Evolutionary conservation across 768 basidiomycete genomes (phyloP).

Genomic region (Podaxis carcinomalis): DNA sequence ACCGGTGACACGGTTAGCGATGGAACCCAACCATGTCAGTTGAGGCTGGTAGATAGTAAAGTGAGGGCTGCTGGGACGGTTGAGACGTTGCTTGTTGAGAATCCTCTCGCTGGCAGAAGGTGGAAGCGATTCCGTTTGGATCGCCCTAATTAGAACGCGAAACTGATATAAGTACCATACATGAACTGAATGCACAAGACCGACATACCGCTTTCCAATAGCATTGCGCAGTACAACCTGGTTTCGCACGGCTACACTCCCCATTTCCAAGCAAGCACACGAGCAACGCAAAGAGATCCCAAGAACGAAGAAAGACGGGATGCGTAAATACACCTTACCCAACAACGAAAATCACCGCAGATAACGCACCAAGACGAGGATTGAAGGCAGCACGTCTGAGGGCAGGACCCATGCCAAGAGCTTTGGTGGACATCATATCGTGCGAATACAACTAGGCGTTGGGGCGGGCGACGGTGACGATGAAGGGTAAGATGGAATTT

Average conservation of each 20-base stretch:
- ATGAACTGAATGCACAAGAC: not conserved
- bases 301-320: not conserved
- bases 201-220: slow-evolving; percentile 38
- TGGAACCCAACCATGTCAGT: slow-evolving; percentile 85
- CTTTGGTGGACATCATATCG: slow-evolving; percentile 44
- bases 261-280: slow-evolving; percentile 13
- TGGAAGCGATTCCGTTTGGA: slow-evolving; percentile 65
- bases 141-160: slow-evolving; percentile 29
- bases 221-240: slow-evolving; percentile 34
- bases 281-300: not conserved
- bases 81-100: slow-evolving; percentile 83
- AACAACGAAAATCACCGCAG: slow-evolving; percentile 13
- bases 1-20: slow-evolving; percentile 86
- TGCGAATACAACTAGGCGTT: slow-evolving; percentile 1
- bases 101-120: slow-evolving; percentile 55
- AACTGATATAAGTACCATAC: not conserved
- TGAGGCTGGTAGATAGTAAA: slow-evolving; percentile 97
- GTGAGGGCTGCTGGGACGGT: slow-evolving; percentile 90
- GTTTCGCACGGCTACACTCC: slow-evolving; percentile 29
- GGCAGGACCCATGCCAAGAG: slow-evolving; percentile 53
- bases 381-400: slow-evolving; percentile 48
- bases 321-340: slow-evolving; percentile 13
- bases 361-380: slow-evolving; percentile 30
- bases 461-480: slow-evolving; percentile 4
- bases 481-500: not conserved